Percentiles rank a stretch among this genome's conserved stretches.
These are phyloP conservation scores for Immersiporthe knoxdaviesiana DNA, from an alignment of 2,329 filamentous ascomycete genomes.

Conservation along the genomic window DNA sequence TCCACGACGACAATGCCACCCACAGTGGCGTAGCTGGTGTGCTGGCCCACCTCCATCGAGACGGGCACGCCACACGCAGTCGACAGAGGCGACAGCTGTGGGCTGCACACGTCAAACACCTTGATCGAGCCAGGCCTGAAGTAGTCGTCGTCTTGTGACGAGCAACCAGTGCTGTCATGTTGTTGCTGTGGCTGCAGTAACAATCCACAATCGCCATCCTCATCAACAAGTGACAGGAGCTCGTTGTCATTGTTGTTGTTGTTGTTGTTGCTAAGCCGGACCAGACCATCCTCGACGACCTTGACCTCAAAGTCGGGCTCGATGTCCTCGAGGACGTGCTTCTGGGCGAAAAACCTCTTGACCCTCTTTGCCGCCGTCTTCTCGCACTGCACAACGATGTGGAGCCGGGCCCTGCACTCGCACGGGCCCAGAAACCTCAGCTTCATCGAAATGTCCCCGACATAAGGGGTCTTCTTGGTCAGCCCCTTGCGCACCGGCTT, in stretches of 20 bases:
- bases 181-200: neutral
- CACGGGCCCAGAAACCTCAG: neutral
- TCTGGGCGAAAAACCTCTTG: neutral
- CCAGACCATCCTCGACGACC: neutral
- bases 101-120: neutral
- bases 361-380: neutral
- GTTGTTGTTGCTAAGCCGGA: neutral
- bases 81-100: neutral
- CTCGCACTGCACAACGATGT: neutral
- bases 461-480: neutral
- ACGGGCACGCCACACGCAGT: neutral
- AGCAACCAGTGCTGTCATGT: too few species aligned
- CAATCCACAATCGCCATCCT: neutral
- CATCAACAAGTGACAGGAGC: neutral
- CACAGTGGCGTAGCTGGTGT: neutral
- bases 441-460: neutral
- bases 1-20: neutral
- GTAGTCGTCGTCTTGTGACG: neutral
- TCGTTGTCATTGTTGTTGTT: neutral
- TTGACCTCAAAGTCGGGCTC: neutral
- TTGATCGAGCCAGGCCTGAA: neutral
- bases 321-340: neutral
- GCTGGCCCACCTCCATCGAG: neutral
- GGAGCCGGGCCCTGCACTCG: neutral
- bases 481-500: neutral